A percentile compares a stretch with the other conserved stretches of the same genome.
Evolutionary conservation across 2,329 filamentous ascomycete species (phyloP).

Genomic region (Xylaria sp.): DNA sequence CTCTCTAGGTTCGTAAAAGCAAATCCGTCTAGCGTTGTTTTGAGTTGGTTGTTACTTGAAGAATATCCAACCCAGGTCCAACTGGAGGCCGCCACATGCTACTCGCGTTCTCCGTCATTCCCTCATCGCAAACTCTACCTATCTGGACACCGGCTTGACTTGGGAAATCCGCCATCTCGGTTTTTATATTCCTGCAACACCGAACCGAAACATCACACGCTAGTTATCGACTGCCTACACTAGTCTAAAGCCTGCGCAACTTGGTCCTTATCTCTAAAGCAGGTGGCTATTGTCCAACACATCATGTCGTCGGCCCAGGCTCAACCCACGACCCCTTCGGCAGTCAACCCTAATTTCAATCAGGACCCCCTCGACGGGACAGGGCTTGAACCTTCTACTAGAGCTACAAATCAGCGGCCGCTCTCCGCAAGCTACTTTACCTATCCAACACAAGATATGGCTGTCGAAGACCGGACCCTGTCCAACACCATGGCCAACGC

Average conservation of each 20-base stretch:
- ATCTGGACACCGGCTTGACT: conserved; percentile 1
- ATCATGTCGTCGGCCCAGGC: conserved; percentile 42
- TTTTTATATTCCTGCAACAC: background rate
- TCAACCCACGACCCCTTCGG: conserved; percentile 28
- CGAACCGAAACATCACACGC: background rate
- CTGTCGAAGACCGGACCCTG: conserved; percentile 49
- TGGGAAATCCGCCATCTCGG: background rate
- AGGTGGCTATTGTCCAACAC: conserved; percentile 32
- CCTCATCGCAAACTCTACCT: conserved; percentile 25
- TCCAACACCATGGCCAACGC: conserved; percentile 53
- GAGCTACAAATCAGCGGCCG: conserved; percentile 35
- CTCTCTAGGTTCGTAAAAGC: background rate
- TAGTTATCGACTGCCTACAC: conserved; percentile 2
- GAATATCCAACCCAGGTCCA: conserved; percentile 1
- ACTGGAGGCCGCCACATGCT: background rate
- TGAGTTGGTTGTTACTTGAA: background rate
- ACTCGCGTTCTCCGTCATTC: background rate
- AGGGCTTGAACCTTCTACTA: conserved; percentile 22
- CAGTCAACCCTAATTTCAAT: conserved; percentile 38
- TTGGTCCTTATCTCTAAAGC: conserved; percentile 22
- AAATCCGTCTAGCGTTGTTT: background rate
- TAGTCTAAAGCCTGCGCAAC: conserved; percentile 8
- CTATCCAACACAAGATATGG: conserved; percentile 40
- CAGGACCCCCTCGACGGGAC: conserved; percentile 36
- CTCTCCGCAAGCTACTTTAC: conserved; percentile 46